Evolutionary conservation across 805 yeast genomes (phyloP).

Genomic region (Saccharomycopsis fermentans): DNA sequence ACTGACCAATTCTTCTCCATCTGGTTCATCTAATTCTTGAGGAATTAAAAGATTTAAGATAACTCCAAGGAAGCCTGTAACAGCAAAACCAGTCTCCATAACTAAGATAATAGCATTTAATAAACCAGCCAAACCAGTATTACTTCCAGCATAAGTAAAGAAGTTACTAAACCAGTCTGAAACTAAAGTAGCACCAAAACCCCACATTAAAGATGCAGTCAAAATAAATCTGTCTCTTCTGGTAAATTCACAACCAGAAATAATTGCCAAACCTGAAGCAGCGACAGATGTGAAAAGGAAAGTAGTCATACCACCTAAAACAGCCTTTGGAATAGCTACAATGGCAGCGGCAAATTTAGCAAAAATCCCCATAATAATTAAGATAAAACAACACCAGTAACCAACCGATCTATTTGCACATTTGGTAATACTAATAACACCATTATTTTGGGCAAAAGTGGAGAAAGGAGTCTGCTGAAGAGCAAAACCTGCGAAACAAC

Average conservation of each 20-base stretch:
- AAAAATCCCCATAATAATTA: conserved; percentile 79
- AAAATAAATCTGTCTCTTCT: conserved; percentile 67
- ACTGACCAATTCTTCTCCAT: conserved; percentile 19
- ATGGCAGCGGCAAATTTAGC: conserved; percentile 85
- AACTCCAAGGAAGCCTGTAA: conserved; percentile 56
- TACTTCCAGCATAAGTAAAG: conserved; percentile 57
- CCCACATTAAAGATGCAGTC: conserved; percentile 54
- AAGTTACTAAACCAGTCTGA: conserved; percentile 54
- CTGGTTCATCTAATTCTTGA: conserved; percentile 41
- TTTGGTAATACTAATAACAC: conserved; percentile 85
- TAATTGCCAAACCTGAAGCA: conserved; percentile 61
- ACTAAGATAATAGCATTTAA: conserved; percentile 58
- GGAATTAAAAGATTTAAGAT: conserved; percentile 54
- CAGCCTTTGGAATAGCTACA: conserved; percentile 68
- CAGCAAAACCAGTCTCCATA: conserved; percentile 65
- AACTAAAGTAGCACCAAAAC: conserved; percentile 57
- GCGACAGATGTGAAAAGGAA: conserved; percentile 70
- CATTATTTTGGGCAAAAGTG: conserved; percentile 91
- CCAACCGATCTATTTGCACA: conserved; percentile 82
- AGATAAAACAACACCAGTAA: conserved; percentile 69
- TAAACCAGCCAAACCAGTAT: conserved; percentile 48
- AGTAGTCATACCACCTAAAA: conserved; percentile 82
- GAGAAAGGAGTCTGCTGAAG: conserved; percentile 73
- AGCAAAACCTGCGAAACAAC: conserved; percentile 55
- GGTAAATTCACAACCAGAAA: conserved; percentile 40